phyloP scores from a whole-genome alignment of 179 eudicot species.

The Camellia oleifera region DNA sequence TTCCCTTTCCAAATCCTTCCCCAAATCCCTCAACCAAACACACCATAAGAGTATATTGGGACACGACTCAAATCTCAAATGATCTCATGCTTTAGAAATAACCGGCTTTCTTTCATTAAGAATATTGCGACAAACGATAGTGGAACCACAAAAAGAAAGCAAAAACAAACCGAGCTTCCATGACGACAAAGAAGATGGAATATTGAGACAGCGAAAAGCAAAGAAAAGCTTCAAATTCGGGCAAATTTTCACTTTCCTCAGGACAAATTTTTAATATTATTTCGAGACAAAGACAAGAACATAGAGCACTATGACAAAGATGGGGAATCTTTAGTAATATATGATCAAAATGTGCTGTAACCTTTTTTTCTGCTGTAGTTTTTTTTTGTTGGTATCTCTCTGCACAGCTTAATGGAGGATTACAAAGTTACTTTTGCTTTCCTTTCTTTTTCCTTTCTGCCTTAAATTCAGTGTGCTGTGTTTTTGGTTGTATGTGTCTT shows the following conservation, averaged over 20 bases:
- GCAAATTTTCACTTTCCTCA: background rate
- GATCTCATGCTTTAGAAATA: background rate
- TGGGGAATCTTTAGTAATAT: slow-evolving; percentile 12
- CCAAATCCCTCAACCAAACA: no score
- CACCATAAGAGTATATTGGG: no score
- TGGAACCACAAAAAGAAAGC: background rate
- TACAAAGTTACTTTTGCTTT: background rate
- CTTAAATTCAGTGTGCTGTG: background rate
- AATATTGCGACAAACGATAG: background rate
- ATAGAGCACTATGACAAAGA: slow-evolving; percentile 19
- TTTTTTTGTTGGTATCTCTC: background rate
- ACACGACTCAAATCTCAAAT: no score
- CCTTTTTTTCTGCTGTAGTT: background rate
- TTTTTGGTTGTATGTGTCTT: slow-evolving; percentile 18
- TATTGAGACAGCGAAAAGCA: background rate
- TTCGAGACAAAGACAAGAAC: no score
- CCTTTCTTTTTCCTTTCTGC: background rate
- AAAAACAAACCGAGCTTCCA: background rate
- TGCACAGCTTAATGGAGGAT: background rate
- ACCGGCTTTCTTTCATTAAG: background rate
- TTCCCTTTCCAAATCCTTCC: no score
- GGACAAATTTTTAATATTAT: background rate
- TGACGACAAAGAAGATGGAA: background rate
- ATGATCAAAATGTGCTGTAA: background rate
- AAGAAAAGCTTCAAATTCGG: background rate